Evolutionary conservation across 768 basidiomycete genomes (phyloP).

Genomic region (Omphalotus guepiniiformis): DNA sequence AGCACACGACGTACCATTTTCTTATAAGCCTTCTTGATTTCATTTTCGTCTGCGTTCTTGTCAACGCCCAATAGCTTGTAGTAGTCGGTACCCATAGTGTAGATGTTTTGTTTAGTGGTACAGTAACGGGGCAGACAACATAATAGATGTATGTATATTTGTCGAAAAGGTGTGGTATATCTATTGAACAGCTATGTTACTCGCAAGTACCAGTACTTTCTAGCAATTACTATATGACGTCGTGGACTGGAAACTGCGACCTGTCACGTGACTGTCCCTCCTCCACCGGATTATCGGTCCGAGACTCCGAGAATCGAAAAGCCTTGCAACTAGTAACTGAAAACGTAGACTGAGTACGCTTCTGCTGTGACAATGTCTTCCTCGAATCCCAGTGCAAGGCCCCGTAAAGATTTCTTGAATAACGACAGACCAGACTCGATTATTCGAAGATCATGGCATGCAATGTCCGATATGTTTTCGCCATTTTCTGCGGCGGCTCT

Average conservation of each 20-base stretch:
- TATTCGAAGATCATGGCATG: slow-evolving; percentile 59
- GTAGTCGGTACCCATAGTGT: slow-evolving; percentile 79
- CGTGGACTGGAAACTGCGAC: no score
- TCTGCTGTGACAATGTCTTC: no score
- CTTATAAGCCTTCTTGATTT: slow-evolving; percentile 94
- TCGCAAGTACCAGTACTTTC: not conserved
- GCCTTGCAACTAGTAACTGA: no score
- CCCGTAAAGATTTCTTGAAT: not conserved
- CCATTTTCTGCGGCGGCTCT: slow-evolving; percentile 72
- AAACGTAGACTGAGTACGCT: no score
- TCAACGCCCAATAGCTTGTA: slow-evolving; percentile 78
- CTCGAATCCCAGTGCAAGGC: not conserved
- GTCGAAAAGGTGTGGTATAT: no score
- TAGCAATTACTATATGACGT: not conserved
- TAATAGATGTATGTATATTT: not conserved
- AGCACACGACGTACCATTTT: slow-evolving; percentile 61
- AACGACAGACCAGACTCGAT: slow-evolving; percentile 28
- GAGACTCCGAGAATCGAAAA: no score
- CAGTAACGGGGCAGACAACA: not conserved
- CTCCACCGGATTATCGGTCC: no score
- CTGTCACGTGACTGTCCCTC: slow-evolving; percentile 3
- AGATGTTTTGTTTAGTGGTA: not conserved
- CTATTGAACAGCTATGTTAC: not conserved
- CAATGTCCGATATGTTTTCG: slow-evolving; percentile 49
- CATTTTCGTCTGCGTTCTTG: slow-evolving; percentile 73